Evolutionary conservation across 1,284 basidiomycete genomes (phyloP).

Genomic region (Trametes hirsuta): DNA sequence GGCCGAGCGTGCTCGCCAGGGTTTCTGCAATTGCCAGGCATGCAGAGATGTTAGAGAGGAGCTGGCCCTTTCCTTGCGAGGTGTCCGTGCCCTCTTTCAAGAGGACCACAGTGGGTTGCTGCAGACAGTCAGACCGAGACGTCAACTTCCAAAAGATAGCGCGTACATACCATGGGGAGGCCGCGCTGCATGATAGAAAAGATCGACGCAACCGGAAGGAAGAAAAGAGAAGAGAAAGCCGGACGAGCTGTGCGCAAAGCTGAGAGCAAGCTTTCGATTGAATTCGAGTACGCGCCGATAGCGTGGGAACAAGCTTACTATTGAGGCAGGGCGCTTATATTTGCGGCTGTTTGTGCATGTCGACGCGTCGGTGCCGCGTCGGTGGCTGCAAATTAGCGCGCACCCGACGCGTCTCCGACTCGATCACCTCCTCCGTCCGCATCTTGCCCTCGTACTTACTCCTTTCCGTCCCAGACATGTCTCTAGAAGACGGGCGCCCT

Average conservation of each 20-base stretch:
- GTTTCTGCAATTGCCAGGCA: slow-evolving; percentile 91
- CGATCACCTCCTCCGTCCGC: background rate
- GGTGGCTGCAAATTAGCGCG: slow-evolving; percentile 30
- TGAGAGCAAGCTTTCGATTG: slow-evolving; percentile 16
- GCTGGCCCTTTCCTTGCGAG: slow-evolving; percentile 92
- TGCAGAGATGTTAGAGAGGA: slow-evolving; percentile 96
- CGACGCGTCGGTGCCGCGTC: slow-evolving; percentile 31
- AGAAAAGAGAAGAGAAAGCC: background rate
- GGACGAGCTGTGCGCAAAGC: slow-evolving; percentile 1
- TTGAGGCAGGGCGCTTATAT: background rate
- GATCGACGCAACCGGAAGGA: background rate
- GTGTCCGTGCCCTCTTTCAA: slow-evolving; percentile 95
- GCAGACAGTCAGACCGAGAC: slow-evolving; percentile 5
- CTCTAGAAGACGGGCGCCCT: slow-evolving; percentile 12
- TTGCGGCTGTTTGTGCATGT: slow-evolving; percentile 18
- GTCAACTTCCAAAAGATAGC: background rate
- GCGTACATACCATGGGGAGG: slow-evolving; percentile 61
- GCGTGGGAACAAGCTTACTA: slow-evolving; percentile 15
- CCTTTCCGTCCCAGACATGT: background rate
- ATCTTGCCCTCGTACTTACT: background rate
- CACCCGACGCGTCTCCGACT: slow-evolving; percentile 18
- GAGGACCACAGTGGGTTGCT: slow-evolving; percentile 96
- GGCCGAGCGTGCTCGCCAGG: slow-evolving; percentile 94
- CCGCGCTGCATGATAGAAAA: slow-evolving; percentile 72
- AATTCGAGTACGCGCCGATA: slow-evolving; percentile 16